Percentiles rank a stretch among this genome's conserved stretches.
Conservation (phyloP, 2,329 filamentous ascomycete genomes). For the Aspergillus amoenus region DNA sequence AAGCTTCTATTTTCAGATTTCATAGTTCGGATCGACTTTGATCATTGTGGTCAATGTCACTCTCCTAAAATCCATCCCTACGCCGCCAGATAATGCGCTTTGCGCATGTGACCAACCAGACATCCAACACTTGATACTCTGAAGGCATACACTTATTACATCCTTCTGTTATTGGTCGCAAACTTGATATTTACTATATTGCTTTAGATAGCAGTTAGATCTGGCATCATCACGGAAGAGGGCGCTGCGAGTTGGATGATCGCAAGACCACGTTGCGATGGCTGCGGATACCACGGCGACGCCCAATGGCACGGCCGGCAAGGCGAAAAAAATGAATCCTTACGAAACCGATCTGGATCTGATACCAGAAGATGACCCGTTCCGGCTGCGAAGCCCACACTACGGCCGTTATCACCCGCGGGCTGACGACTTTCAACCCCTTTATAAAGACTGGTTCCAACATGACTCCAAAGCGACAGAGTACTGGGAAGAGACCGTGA, state of each 20-base stretch:
- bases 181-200: too few relatives aligned
- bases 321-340: constrained; percentile 23
- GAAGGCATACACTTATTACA: neutral
- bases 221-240: neutral
- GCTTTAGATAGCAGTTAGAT: neutral
- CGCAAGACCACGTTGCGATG: constrained; percentile 17
- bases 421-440: constrained; percentile 37
- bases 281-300: constrained; percentile 21
- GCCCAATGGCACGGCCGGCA: constrained; percentile 21
- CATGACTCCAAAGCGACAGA: constrained; percentile 27
- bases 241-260: neutral
- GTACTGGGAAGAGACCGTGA: constrained; percentile 39
- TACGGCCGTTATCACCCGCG: constrained; percentile 37
- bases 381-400: constrained; percentile 30
- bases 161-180: neutral
- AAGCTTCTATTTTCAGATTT: neutral
- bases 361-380: constrained; percentile 35
- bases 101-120: constrained; percentile 7
- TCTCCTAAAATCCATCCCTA: neutral
- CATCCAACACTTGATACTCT: constrained; percentile 2
- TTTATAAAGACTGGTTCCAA: constrained; percentile 33
- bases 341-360: constrained; percentile 35
- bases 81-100: constrained; percentile 15
- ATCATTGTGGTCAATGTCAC: neutral
- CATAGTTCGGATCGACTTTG: neutral